phyloP scores from a whole-genome alignment of 352 stramenopile genomes.

The Globisporangium cederbergense region DNA sequence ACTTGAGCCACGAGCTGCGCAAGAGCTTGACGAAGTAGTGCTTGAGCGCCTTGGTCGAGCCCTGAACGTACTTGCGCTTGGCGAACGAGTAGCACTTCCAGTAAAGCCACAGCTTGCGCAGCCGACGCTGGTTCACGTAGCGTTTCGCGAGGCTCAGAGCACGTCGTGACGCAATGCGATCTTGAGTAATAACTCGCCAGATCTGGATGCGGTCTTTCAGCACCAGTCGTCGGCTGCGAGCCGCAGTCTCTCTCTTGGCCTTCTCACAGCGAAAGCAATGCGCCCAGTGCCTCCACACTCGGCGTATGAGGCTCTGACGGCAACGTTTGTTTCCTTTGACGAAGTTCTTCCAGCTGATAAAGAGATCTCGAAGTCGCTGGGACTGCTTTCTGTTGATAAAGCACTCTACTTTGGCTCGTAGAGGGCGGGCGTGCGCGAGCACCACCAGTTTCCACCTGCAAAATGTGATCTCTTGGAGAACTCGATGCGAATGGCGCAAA shows the following conservation, averaged over 20 bases:
- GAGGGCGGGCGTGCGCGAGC: slow-evolving; percentile 29
- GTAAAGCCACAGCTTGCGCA: slow-evolving; percentile 71
- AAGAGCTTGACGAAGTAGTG: slow-evolving; percentile 76
- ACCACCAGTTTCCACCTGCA: slow-evolving; percentile 58
- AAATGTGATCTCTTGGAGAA: slow-evolving; percentile 25
- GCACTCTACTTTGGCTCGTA: slow-evolving; percentile 13
- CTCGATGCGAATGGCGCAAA: slow-evolving; percentile 18
- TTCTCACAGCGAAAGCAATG: slow-evolving; percentile 19
- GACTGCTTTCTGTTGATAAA: slow-evolving; percentile 14
- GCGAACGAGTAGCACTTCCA: slow-evolving; percentile 79
- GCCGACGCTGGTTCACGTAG: slow-evolving; percentile 53
- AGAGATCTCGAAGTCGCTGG: slow-evolving; percentile 7
- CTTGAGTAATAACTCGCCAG: slow-evolving; percentile 38
- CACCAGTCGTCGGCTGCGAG: slow-evolving; percentile 19
- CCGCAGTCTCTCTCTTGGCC: slow-evolving; percentile 17
- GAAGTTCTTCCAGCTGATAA: slow-evolving; percentile 32
- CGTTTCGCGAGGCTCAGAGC: slow-evolving; percentile 51
- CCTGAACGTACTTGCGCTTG: slow-evolving; percentile 62
- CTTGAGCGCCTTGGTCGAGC: slow-evolving; percentile 68
- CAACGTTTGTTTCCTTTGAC: slow-evolving; percentile 22
- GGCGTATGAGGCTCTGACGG: slow-evolving; percentile 18
- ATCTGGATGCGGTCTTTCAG: slow-evolving; percentile 32
- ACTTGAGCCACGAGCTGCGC: slow-evolving; percentile 37
- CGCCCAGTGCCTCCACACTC: slow-evolving; percentile 40
- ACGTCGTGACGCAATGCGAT: slow-evolving; percentile 33